These are phyloP conservation scores for Naganishia vaughanmartiniae DNA, from an alignment of 768 basidiomycete genomes.

Conservation along the genomic window DNA sequence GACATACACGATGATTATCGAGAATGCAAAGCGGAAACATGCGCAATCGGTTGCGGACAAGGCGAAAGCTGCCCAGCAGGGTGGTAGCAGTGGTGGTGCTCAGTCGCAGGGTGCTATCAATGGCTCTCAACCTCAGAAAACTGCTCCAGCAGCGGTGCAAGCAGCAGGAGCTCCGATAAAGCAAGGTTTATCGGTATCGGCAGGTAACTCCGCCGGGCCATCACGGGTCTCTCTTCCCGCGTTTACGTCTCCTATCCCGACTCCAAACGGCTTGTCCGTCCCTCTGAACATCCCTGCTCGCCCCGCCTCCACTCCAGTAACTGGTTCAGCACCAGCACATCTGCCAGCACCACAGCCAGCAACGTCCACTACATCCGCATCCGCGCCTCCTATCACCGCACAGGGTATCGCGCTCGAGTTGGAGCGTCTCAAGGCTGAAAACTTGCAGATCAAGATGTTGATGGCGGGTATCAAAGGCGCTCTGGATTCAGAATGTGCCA, in stretches of 20 bases:
- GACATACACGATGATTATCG: conserved; percentile 18
- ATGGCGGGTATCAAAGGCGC: not conserved
- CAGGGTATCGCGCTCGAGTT: not conserved
- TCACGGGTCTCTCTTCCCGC: conserved; percentile 4
- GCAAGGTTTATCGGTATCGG: not conserved
- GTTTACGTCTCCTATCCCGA: conserved; percentile 22
- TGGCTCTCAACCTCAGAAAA: not conserved
- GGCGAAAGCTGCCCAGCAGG: not conserved
- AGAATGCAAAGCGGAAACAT: conserved; percentile 22
- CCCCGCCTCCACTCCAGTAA: not conserved
- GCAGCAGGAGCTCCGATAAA: not conserved
- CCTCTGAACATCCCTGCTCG: not conserved
- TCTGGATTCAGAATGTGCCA: not conserved
- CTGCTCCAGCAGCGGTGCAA: not conserved
- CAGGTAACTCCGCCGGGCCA: not conserved
- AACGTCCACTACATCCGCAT: no score
- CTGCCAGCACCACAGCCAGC: no score
- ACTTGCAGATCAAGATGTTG: not conserved
- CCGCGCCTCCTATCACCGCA: not conserved
- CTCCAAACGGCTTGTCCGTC: not conserved
- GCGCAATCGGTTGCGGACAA: conserved; percentile 1
- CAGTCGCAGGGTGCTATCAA: no score
- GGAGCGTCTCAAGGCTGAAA: not conserved
- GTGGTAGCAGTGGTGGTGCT: not conserved
- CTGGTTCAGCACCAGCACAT: not conserved